These are phyloP conservation scores for Tricholomella constricta DNA, from an alignment of 768 basidiomycete species.

Conservation along the genomic window DNA sequence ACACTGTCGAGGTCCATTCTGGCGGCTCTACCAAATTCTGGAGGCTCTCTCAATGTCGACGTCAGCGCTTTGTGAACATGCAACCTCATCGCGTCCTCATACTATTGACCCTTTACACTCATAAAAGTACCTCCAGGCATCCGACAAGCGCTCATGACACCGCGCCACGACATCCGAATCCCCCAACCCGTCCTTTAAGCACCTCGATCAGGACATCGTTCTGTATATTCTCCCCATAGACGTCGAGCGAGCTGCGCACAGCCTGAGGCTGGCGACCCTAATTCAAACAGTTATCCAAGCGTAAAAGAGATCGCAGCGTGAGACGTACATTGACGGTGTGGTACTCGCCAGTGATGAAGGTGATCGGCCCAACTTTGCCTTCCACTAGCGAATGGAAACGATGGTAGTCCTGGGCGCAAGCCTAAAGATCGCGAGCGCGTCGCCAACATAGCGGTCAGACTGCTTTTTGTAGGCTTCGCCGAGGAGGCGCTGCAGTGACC, in stretches of 20 bases:
- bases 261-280: constrained; percentile 73
- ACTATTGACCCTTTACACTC: no score
- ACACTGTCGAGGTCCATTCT: no score
- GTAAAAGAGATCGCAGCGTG: not conserved
- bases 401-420: constrained; percentile 98
- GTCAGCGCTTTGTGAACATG: no score
- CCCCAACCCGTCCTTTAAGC: no score
- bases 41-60: no score
- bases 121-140: no score
- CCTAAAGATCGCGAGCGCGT: constrained; percentile 86
- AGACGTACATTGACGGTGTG: constrained; percentile 88
- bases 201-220: constrained; percentile 94
- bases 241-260: constrained; percentile 84
- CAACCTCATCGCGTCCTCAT: no score
- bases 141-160: no score
- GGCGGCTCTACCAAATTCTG: no score
- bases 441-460: constrained; percentile 72
- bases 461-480: constrained; percentile 76
- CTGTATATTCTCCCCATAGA: constrained; percentile 92
- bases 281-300: no score
- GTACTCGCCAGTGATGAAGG: constrained; percentile 86
- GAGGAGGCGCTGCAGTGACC: constrained; percentile 76
- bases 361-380: constrained; percentile 81
- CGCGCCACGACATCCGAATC: no score
- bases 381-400: constrained; percentile 90